A percentile compares a stretch with the other conserved stretches of the same genome.
Evolutionary conservation across 257 asterid genomes (phyloP).

Genomic region (Nemophila menziesii): DNA sequence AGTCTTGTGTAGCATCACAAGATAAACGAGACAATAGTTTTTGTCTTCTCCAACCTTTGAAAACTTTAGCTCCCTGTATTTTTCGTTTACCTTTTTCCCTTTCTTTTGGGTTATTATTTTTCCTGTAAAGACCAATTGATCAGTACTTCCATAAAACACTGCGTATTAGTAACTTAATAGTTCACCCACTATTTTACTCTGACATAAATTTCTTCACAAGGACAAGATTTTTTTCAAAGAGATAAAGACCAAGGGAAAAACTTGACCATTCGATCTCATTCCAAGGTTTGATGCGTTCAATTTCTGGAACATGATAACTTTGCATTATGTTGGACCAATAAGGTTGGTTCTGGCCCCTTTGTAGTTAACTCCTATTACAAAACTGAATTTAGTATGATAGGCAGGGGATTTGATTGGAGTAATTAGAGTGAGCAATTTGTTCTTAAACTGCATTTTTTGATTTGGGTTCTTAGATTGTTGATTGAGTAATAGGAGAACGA

Average conservation of each 20-base stretch:
- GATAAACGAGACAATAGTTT: background rate
- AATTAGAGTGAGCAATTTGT: no score
- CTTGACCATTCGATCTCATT: background rate
- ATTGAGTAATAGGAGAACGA: no score
- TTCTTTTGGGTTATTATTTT: no score
- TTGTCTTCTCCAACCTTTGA: background rate
- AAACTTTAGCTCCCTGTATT: background rate
- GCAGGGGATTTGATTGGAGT: no score
- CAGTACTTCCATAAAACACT: background rate
- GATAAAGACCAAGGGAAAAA: conserved; percentile 4
- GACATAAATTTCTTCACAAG: conserved; percentile 4
- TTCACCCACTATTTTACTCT: background rate
- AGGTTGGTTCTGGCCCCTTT: no score
- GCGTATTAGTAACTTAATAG: background rate
- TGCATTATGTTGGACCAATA: no score
- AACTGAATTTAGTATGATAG: no score
- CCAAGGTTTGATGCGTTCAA: background rate
- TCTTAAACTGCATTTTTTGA: no score
- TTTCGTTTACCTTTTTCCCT: background rate
- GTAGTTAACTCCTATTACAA: no score
- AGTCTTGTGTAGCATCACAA: background rate
- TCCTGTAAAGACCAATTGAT: background rate
- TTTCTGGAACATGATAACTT: background rate
- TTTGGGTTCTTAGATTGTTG: no score
- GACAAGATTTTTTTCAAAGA: conserved; percentile 3